These are phyloP conservation scores for Boletus reticulatus DNA, from an alignment of 768 basidiomycete genomes.

Conservation along the genomic window DNA sequence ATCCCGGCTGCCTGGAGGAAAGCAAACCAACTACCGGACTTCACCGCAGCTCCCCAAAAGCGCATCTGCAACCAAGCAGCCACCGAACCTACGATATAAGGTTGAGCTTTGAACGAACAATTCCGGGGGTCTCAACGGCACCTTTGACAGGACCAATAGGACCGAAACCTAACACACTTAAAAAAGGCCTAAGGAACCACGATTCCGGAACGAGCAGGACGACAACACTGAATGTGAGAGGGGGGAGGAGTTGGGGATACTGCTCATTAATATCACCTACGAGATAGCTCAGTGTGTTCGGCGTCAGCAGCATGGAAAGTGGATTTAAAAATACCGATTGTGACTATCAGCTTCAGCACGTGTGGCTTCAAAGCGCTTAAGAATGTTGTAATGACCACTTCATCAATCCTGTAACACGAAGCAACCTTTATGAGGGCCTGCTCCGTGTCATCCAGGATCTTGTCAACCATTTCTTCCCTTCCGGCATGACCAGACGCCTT, in stretches of 20 bases:
- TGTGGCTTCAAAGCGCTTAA: background rate
- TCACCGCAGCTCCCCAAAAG: too few species aligned
- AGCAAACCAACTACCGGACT: too few species aligned
- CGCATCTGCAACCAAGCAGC: constrained; percentile 3
- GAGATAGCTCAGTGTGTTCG: background rate
- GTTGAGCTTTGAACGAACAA: background rate
- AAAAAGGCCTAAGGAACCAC: constrained; percentile 14
- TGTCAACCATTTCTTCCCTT: constrained; percentile 3
- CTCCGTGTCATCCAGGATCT: constrained; percentile 1
- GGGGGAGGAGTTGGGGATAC: constrained; percentile 6
- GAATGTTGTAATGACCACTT: background rate
- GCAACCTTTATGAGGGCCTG: background rate
- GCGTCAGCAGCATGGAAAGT: background rate
- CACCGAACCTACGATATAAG: constrained; percentile 3
- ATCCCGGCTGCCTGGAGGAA: constrained; percentile 13
- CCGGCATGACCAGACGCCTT: constrained; percentile 1
- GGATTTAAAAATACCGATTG: constrained; percentile 1
- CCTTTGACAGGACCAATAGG: constrained; percentile 12
- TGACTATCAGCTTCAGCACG: background rate
- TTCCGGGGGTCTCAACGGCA: background rate
- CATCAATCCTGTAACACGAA: background rate
- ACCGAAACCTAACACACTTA: constrained; percentile 15
- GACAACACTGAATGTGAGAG: background rate
- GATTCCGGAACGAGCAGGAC: constrained; percentile 9
- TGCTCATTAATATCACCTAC: constrained; percentile 16